Evolutionary conservation across 2,329 filamentous ascomycete species (phyloP).

Genomic region (Phyllosticta citribraziliensis): DNA sequence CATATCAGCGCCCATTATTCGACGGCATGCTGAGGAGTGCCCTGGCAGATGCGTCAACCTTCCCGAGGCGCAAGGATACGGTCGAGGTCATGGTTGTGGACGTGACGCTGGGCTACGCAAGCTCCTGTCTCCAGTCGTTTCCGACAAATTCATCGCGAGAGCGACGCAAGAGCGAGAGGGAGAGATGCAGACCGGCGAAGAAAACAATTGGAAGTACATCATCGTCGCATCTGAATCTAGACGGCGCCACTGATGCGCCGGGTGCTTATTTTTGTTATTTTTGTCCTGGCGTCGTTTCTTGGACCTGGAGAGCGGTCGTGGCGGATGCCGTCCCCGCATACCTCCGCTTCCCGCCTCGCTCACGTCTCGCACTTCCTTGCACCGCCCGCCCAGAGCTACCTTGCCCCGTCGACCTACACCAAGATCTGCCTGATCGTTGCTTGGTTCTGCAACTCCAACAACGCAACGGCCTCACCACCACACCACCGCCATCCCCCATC

Average conservation of each 20-base stretch:
- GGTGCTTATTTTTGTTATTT: not conserved
- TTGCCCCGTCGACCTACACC: not conserved
- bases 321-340: not conserved
- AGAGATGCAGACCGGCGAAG: not conserved
- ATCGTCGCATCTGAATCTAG: not conserved
- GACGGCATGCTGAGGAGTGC: not conserved
- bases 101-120: not conserved
- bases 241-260: not conserved
- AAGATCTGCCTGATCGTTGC: not conserved
- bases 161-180: no score
- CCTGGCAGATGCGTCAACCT: not conserved
- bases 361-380: not conserved
- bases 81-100: not conserved
- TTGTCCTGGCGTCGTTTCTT: not conserved
- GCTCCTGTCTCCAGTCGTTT: not conserved
- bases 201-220: not conserved
- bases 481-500: not conserved
- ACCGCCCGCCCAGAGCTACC: not conserved
- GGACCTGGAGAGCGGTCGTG: not conserved
- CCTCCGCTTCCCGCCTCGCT: not conserved
- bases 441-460: slow-evolving; percentile 18
- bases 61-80: not conserved
- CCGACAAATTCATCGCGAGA: not conserved
- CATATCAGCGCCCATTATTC: not conserved
- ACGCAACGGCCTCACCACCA: slow-evolving; percentile 15